Conservation (phyloP, 2,329 filamentous ascomycete genomes). For the Ploettnerulaceae sp. region DNA sequence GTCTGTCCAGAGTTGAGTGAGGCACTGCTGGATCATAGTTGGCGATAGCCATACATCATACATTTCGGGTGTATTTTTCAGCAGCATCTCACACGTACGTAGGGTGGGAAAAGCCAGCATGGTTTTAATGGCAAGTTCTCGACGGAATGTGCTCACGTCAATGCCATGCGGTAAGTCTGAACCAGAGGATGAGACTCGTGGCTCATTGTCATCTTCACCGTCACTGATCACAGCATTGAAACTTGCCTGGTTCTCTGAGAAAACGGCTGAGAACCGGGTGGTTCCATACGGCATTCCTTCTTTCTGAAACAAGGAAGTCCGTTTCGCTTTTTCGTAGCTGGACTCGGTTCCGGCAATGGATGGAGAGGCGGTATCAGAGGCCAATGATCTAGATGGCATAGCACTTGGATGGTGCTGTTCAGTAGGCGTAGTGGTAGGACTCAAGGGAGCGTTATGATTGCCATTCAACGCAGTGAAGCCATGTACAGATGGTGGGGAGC, state of each 20-base stretch:
- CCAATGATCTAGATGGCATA: background rate
- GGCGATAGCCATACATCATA: conserved; percentile 11
- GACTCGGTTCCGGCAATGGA: background rate
- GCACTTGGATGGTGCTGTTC: background rate
- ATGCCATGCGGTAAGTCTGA: background rate
- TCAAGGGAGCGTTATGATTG: background rate
- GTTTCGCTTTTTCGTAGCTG: background rate
- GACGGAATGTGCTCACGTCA: conserved; percentile 1
- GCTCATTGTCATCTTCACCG: background rate
- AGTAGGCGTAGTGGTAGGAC: background rate
- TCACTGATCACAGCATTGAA: conserved; percentile 1
- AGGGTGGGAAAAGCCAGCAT: conserved; percentile 10
- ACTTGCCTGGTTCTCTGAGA: conserved; percentile 9
- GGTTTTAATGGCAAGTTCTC: conserved; percentile 12
- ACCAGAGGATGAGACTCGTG: background rate
- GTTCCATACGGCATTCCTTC: conserved; percentile 6
- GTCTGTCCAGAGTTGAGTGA: conserved; percentile 7
- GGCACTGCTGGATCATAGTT: conserved; percentile 5
- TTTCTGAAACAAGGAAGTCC: conserved; percentile 4
- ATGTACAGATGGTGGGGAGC: background rate
- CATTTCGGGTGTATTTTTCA: background rate
- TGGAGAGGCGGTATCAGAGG: background rate
- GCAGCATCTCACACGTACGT: conserved; percentile 7
- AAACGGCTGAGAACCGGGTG: conserved; percentile 8
- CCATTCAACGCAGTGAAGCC: background rate